These are phyloP conservation scores for Fragilariopsis cylindrus DNA, from an alignment of 108 stramenopile species.

Conservation along the genomic window DNA sequence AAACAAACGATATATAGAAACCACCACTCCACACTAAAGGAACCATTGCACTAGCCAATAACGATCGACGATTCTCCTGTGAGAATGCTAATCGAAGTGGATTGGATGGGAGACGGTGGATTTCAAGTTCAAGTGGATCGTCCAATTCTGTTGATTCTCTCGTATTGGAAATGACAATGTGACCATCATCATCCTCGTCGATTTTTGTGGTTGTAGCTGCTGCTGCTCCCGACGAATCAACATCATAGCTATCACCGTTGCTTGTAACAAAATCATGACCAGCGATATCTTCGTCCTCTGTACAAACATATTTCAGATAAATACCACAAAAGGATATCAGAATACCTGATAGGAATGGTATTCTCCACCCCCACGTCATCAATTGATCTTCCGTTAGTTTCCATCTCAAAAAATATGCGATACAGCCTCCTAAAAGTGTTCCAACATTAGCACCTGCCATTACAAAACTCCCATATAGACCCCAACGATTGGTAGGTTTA, in stretches of 20 bases:
- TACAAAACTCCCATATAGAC: slow-evolving; percentile 56
- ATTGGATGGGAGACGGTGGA: slow-evolving; percentile 37
- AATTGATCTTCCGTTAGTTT: slow-evolving; percentile 45
- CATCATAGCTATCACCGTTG: background rate
- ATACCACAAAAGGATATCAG: slow-evolving; percentile 54
- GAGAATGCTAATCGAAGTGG: slow-evolving; percentile 62
- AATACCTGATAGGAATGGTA: slow-evolving; percentile 70
- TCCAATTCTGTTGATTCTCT: background rate
- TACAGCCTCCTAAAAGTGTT: slow-evolving; percentile 58
- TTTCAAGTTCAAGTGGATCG: background rate
- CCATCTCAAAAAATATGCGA: slow-evolving; percentile 43
- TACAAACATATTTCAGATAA: slow-evolving; percentile 57
- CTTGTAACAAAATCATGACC: slow-evolving; percentile 17
- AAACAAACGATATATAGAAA: slow-evolving; percentile 74
- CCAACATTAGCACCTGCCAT: slow-evolving; percentile 69
- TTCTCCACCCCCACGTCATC: slow-evolving; percentile 66
- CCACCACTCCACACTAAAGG: slow-evolving; percentile 65
- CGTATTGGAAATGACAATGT: background rate
- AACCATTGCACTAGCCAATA: slow-evolving; percentile 53
- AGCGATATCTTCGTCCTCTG: slow-evolving; percentile 42
- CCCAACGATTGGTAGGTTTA: slow-evolving; percentile 40
- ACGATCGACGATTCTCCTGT: slow-evolving; percentile 43
- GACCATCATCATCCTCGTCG: slow-evolving; percentile 8
- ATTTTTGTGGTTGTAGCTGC: slow-evolving; percentile 1
- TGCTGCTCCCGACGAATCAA: background rate